Percentiles rank a stretch among this genome's conserved stretches.
Evolutionary conservation across 192 early-diverging fungal genomes (phyloP).

Genomic region (Rhizophagus prolifer): DNA sequence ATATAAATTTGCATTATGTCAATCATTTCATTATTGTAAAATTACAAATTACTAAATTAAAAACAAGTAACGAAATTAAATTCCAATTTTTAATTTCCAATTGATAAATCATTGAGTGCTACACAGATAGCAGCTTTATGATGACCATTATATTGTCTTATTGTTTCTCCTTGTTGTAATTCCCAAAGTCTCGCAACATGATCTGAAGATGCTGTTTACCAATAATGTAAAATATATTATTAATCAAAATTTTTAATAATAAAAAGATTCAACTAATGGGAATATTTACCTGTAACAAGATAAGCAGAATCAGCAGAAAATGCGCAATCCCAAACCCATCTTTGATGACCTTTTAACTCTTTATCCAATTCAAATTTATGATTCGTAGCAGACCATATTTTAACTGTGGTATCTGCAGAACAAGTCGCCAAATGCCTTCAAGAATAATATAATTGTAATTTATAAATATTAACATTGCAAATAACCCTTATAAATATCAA

Average conservation of each 20-base stretch:
- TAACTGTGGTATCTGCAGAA: conserved; percentile 84
- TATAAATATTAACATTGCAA: not conserved
- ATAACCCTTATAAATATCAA: not conserved
- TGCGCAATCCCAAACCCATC: conserved; percentile 93
- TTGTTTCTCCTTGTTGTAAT: conserved; percentile 70
- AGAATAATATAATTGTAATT: not conserved
- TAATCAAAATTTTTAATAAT: not conserved
- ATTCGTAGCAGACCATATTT: conserved; percentile 73
- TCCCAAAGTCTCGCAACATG: conserved; percentile 84
- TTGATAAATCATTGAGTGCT: conserved; percentile 79
- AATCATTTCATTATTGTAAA: too few relatives aligned
- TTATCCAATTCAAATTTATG: conserved; percentile 67
- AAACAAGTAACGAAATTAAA: too few relatives aligned
- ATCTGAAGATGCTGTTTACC: conserved; percentile 69
- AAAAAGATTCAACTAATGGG: not conserved
- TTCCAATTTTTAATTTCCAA: conserved; percentile 25
- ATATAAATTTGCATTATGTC: too few relatives aligned
- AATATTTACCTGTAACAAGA: conserved; percentile 66
- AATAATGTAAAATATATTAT: not conserved
- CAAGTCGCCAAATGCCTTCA: conserved; percentile 76
- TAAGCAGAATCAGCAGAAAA: conserved; percentile 92
- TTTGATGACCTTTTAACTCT: conserved; percentile 76
- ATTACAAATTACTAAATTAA: too few relatives aligned
- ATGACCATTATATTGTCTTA: conserved; percentile 87
- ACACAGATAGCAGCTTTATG: conserved; percentile 87